phyloP scores from a whole-genome alignment of 1,284 basidiomycete genomes.

The Malassezia yamatoensis region DNA sequence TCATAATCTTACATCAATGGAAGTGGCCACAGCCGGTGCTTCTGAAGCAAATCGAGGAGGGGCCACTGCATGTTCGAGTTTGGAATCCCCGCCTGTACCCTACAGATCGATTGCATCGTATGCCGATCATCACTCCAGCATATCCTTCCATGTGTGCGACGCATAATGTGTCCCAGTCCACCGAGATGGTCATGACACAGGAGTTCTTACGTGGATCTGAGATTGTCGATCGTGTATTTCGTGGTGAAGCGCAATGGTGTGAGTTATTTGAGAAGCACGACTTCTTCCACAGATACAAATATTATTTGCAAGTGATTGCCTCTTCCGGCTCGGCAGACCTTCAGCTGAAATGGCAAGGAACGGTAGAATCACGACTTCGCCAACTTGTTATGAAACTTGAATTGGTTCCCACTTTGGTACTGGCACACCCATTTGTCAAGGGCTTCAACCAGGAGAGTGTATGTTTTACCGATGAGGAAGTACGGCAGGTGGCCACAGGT shows the following conservation, averaged over 20 bases:
- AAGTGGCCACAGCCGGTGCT: conserved; percentile 95
- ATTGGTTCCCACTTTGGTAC: conserved; percentile 75
- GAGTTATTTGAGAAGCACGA: conserved; percentile 78
- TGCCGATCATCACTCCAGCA: conserved; percentile 99
- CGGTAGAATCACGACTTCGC: conserved; percentile 91
- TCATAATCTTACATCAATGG: conserved; percentile 95
- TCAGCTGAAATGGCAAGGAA: conserved; percentile 92
- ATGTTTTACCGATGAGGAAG: conserved; percentile 65
- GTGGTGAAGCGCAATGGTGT: conserved; percentile 69
- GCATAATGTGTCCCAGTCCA: conserved; percentile 91
- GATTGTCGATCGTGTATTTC: conserved; percentile 82
- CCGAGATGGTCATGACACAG: conserved; percentile 89
- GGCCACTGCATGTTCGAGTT: conserved; percentile 79
- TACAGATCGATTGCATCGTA: conserved; percentile 80
- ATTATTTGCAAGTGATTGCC: conserved; percentile 96
- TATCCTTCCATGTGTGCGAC: conserved; percentile 99
- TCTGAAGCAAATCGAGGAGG: conserved; percentile 81
- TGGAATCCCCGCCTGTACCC: conserved; percentile 98
- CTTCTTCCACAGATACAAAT: conserved; percentile 92
- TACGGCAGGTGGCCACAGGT: conserved; percentile 37
- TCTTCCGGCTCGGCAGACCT: conserved; percentile 67
- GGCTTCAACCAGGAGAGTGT: conserved; percentile 79
- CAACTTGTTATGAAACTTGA: conserved; percentile 96
- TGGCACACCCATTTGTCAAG: conserved; percentile 91
- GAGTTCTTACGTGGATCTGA: conserved; percentile 90